Evolutionary conservation across 768 basidiomycete genomes (phyloP), one percentile per base, ranked within the genome.

Genomic region (Mycena metata): DNA sequence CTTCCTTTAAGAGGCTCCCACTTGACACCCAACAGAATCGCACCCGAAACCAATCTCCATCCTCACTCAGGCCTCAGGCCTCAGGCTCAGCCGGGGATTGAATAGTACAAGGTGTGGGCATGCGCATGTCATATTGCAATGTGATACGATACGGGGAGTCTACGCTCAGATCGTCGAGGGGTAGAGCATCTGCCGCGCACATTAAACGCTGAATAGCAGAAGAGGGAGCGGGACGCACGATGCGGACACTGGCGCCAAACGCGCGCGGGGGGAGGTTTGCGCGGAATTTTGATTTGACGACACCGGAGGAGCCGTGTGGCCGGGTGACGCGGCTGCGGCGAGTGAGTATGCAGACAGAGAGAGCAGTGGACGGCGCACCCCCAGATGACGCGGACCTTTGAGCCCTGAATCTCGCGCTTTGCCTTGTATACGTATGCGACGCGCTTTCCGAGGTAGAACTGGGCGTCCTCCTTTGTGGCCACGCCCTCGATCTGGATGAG

Each of bases 401-500:
- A 94, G 67, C 98, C 98, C 81, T 91, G 91, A 73, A 97, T 89
- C 83, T 95, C 94, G 81, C 90, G 88, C 88, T 98, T 96, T 69
- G 96, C 97, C 80, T 92, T 93, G 91, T 99, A 99, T 74, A 99
- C 96, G 83, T 92, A 99, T 67, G 98, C 98, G 71, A 99, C 88
- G 75, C 97, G 94, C 96, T 99, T 99, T 79, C 98, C 98, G 70
- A 99, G 90, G 89, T 99, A 99, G 83, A 96, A 97, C 80, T 95
- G 92, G 45, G 96, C 95, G 78, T 97, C 96, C 84, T 97, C 90
- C 83, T 96, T 94, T 76, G 84, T 91, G 72, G 90, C 89, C 64
- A 98, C 96, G 78, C 97, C 97, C 86, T 99, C 98, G 79, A 99
- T 95, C 83, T 97, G 96, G 77, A 99, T 83, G 76, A 99, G 91